Evolutionary conservation across 2,329 filamentous ascomycete species (phyloP).

Genomic region (Sclerotinia minor): DNA sequence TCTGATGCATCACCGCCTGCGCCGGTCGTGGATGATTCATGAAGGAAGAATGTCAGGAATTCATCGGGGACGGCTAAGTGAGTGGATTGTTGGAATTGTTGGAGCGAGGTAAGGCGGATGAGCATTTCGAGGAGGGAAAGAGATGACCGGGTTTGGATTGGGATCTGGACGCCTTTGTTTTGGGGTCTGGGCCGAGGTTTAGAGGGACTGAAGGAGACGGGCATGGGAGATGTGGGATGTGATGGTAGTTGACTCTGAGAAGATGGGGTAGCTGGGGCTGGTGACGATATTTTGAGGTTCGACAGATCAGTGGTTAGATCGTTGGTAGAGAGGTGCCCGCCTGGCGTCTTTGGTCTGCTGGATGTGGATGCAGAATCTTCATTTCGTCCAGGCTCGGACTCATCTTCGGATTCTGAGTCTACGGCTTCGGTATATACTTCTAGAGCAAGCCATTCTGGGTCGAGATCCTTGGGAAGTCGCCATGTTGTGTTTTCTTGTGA

Average conservation of each 20-base stretch:
- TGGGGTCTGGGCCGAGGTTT: slow-evolving; percentile 30
- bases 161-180: slow-evolving; percentile 40
- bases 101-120: slow-evolving; percentile 67
- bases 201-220: slow-evolving; percentile 6
- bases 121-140: slow-evolving; percentile 73
- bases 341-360: slow-evolving; percentile 32
- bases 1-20: slow-evolving; percentile 62
- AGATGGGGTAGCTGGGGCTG: slow-evolving; percentile 29
- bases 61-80: slow-evolving; percentile 72
- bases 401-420: slow-evolving; percentile 52
- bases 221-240: slow-evolving; percentile 20
- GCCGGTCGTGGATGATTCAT: slow-evolving; percentile 65
- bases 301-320: slow-evolving; percentile 31
- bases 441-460: slow-evolving; percentile 73
- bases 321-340: slow-evolving; percentile 23
- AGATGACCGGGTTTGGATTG: slow-evolving; percentile 60
- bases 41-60: slow-evolving; percentile 72
- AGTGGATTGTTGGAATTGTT: slow-evolving; percentile 73
- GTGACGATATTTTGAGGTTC: slow-evolving; percentile 35
- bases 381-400: slow-evolving; percentile 38
- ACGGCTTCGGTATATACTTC: slow-evolving; percentile 67
- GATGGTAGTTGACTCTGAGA: slow-evolving; percentile 25
- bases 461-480: slow-evolving; percentile 65
- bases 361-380: slow-evolving; percentile 36
- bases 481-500: slow-evolving; percentile 29